Base-by-base conservation (phyloP, 2,329 filamentous ascomycete species). In the Podosphaera aphanis region DNA sequence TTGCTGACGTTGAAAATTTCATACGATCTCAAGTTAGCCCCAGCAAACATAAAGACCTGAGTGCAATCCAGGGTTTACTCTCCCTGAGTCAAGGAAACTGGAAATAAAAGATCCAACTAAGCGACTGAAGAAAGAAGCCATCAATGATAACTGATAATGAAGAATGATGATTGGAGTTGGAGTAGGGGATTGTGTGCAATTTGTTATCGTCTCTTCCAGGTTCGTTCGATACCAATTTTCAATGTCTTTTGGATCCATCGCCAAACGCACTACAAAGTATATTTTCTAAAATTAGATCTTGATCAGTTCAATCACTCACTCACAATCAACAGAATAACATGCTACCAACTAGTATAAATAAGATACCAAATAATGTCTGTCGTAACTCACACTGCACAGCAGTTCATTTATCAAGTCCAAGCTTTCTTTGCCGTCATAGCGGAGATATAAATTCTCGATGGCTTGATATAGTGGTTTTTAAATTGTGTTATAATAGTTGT, bases 81-180 rank as follows among this genome's bases (percentile, higher is more conserved):
- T 88, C 83, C 44, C 67, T 95, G 40, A 92, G 84, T 56, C 83
- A 93, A 63, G 88, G 86, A n/a, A 83, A 83, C 57, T 94, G 86
- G 85, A 71, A 74, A 45, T 60, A 52, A 40, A 16, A 16, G 3
- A 21, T 33, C 19, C 20, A 25, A 2, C 18, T 39, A 21, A 19
- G 19, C n/a, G 29, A 33, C 4, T 11, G 13, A 11, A 33, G 29
- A 13, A 11, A n/a, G 4, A 11, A 11, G 15, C 15, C 3, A 7
- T 33, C 5, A 4, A 3, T 13, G 13, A 11, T 33, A n/a, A 7
- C 15, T 33, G 8, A 33, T 33, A 11, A 33, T 13, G 11, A 33
- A 33, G 15, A 13, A 4, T 25, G 23, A 8, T 4, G 23, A 4
- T 25, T 33, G 11, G 15, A 33, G 29, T 33, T 13, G 29, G 29